Evolutionary conservation across 768 basidiomycete genomes (phyloP), one percentile per base, ranked within the genome.

Genomic region (Pulveroboletus sp.): DNA sequence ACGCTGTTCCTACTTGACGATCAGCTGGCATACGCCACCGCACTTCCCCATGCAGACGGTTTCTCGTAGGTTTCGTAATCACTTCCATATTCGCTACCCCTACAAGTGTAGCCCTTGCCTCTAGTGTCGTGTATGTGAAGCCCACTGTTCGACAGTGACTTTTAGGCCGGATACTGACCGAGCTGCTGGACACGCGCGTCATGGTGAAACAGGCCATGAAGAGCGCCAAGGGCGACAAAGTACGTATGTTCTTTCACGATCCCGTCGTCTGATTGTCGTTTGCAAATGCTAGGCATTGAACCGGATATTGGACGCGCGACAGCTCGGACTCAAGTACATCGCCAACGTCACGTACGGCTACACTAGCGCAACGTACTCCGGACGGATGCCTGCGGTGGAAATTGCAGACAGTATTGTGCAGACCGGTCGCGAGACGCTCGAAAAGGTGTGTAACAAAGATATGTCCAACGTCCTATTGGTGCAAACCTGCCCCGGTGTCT

Each of bases 171-270:
- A 97, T 99, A 95, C 73, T 99, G 54, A 79, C 77, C 4, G 96
- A 99, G 68, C 73, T 98, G 3, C 72, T 99, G 54, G 91, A 97
- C 45, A 97, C 95, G 16, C 78, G 96, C 46, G 90, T 97, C 5
- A 98, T 99, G 96, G 88, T 99, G 22, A 99, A 97, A 64, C 86
- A 92, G 55, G 92, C 90, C 4, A 93, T 96, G 93, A 97, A 97
- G 65, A 72, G 76, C 20, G 78, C 78, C 8, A 81, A 80, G 42
- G 70, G 74, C 35, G 85, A 96, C 64, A 92, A 90, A 72, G 93
- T 88, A 43, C 45, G 60, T 43, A 31, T 27, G 13, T 8, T n/a
- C 4, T 14, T n/a, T 38, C 22, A 6, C 11, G 11, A 14, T 38
- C 5, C 6, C 16, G 3, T 6, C 24, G n/a, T 42, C 27, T 41